Percentiles rank a stretch among this genome's conserved stretches.
phyloP scores from a whole-genome alignment of 768 basidiomycete genomes.

The Tricholoma furcatifolium region DNA sequence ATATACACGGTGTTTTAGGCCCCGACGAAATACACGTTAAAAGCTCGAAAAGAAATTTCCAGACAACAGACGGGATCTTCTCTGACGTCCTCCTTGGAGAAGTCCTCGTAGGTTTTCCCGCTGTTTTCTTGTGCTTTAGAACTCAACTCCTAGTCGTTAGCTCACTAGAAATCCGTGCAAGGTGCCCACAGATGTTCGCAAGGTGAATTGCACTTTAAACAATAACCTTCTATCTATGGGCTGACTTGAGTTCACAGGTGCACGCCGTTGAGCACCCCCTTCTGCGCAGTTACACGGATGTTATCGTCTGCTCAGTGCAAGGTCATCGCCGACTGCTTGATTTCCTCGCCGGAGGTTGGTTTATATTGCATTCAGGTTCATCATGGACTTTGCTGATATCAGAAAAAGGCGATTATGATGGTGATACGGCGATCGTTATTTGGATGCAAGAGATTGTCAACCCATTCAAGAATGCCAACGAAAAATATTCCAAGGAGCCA shows the following conservation, averaged over 20 bases:
- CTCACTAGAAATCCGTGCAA: constrained; percentile 71
- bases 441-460: constrained; percentile 58
- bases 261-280: constrained; percentile 51
- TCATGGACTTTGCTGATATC: neutral
- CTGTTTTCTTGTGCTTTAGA: neutral
- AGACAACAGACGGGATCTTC: constrained; percentile 36
- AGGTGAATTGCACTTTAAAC: constrained; percentile 33
- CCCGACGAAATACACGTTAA: constrained; percentile 60
- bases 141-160: constrained; percentile 22
- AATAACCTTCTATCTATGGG: neutral
- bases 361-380: neutral
- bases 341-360: constrained; percentile 60
- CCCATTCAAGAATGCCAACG: constrained; percentile 52
- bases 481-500: constrained; percentile 50
- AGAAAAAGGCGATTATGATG: constrained; percentile 65
- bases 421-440: constrained; percentile 57
- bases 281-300: constrained; percentile 50
- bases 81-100: constrained; percentile 55
- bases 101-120: constrained; percentile 42
- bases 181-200: constrained; percentile 64
- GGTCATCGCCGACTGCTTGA: constrained; percentile 59
- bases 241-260: constrained; percentile 34
- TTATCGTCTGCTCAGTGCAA: constrained; percentile 57
- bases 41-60: constrained; percentile 42
- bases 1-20: constrained; percentile 48